These are phyloP conservation scores for Dissophora globulifera DNA, from an alignment of 192 early-diverging fungal genomes.

Conservation along the genomic window DNA sequence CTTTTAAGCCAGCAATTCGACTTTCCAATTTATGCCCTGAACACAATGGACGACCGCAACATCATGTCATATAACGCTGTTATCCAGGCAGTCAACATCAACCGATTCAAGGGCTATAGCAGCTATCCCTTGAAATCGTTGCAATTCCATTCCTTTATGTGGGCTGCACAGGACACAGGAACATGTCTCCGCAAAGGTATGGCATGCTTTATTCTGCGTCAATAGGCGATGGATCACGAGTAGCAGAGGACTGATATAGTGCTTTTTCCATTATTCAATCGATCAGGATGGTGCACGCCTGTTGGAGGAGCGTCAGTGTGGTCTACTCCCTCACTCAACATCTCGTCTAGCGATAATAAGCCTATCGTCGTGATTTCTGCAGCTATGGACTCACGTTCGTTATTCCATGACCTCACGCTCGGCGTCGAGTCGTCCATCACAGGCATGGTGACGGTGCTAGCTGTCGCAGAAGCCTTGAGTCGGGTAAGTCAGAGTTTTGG, in stretches of 20 bases:
- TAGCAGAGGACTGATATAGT: not conserved
- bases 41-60: constrained; percentile 48
- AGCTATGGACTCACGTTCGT: constrained; percentile 68
- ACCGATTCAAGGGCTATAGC: constrained; percentile 53
- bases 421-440: constrained; percentile 66
- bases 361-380: constrained; percentile 76
- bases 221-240: not conserved
- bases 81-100: constrained; percentile 48
- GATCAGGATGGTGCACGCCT: constrained; percentile 73
- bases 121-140: constrained; percentile 74
- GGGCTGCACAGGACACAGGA: constrained; percentile 68
- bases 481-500: constrained; percentile 51
- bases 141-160: constrained; percentile 80
- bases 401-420: constrained; percentile 73
- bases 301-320: constrained; percentile 76
- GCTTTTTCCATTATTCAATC: not conserved
- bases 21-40: constrained; percentile 74
- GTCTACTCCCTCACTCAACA: constrained; percentile 68
- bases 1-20: constrained; percentile 65
- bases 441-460: constrained; percentile 72
- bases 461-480: constrained; percentile 76
- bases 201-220: not conserved
- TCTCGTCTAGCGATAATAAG: constrained; percentile 64
- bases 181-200: constrained; percentile 78
- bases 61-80: constrained; percentile 54